These are phyloP conservation scores for Trichocladium uniseriatum DNA, from an alignment of 495 filamentous ascomycete genomes.

Conservation along the genomic window DNA sequence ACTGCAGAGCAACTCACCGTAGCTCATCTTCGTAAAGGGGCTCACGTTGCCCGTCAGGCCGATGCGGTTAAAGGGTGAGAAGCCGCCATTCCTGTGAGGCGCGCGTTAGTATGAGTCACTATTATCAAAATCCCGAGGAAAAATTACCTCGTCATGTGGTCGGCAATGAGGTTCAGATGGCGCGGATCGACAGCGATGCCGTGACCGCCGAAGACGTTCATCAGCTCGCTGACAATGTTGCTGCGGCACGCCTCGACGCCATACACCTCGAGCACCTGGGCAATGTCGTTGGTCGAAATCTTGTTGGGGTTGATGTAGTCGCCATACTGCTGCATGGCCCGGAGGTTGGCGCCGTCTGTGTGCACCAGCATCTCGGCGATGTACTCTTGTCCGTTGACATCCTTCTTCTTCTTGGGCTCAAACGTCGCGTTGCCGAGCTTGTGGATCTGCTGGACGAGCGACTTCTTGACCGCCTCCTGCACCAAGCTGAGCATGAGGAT, in stretches of 20 bases:
- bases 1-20: constrained; percentile 37
- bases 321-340: constrained; percentile 79
- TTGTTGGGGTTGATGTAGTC: constrained; percentile 79
- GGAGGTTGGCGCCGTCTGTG: constrained; percentile 80
- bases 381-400: constrained; percentile 40
- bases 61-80: constrained; percentile 82
- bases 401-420: constrained; percentile 54
- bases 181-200: constrained; percentile 87
- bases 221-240: constrained; percentile 80
- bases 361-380: constrained; percentile 47
- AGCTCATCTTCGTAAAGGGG: constrained; percentile 96
- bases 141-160: constrained; percentile 72
- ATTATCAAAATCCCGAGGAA: not conserved
- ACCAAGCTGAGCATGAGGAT: constrained; percentile 85
- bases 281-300: constrained; percentile 87
- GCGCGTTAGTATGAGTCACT: not conserved
- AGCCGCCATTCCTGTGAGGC: constrained; percentile 56
- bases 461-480: constrained; percentile 60
- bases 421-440: constrained; percentile 63
- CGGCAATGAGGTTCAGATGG: constrained; percentile 90
- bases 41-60: constrained; percentile 74
- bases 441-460: constrained; percentile 80
- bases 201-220: constrained; percentile 79
- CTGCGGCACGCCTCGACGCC: constrained; percentile 87
- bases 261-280: constrained; percentile 71